Conservation (phyloP, 2,329 filamentous ascomycete species). For the Fusarium sp. region DNA sequence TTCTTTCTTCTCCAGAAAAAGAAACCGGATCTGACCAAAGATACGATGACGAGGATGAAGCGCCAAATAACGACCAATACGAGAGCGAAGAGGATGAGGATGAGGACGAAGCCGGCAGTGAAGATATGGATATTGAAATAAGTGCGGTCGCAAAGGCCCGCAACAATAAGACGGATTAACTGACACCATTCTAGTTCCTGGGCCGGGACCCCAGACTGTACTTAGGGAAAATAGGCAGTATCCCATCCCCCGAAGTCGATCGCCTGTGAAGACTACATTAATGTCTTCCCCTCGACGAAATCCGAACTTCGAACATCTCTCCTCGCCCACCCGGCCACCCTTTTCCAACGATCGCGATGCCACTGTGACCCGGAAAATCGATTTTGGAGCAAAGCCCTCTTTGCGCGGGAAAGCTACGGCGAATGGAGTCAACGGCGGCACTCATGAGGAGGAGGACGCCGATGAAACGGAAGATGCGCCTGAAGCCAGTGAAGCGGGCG, state of each 20-base stretch:
- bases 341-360: slow-evolving; percentile 46
- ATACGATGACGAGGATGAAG: slow-evolving; percentile 33
- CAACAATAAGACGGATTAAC: background rate
- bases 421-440: slow-evolving; percentile 44
- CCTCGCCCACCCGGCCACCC: slow-evolving; percentile 58
- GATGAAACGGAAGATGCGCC: slow-evolving; percentile 41
- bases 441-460: slow-evolving; percentile 42
- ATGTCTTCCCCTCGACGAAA: slow-evolving; percentile 70
- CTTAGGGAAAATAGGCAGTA: slow-evolving; percentile 61
- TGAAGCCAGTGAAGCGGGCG: slow-evolving; percentile 11
- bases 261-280: slow-evolving; percentile 71
- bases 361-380: slow-evolving; percentile 62
- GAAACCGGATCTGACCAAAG: slow-evolving; percentile 21
- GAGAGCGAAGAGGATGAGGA: slow-evolving; percentile 40
- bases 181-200: slow-evolving; percentile 54
- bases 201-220: slow-evolving; percentile 62
- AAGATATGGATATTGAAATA: slow-evolving; percentile 64
- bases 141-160: slow-evolving; percentile 47
- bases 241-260: slow-evolving; percentile 60
- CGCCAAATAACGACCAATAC: slow-evolving; percentile 12
- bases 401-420: slow-evolving; percentile 26
- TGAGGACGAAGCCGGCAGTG: slow-evolving; percentile 43
- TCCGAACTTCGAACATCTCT: slow-evolving; percentile 63
- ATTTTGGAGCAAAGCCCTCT: slow-evolving; percentile 53
- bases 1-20: slow-evolving; percentile 88